A percentile compares a stretch with the other conserved stretches of the same genome.
These are phyloP conservation scores for Syzygium aromaticum DNA, from an alignment of 345 rosid genomes.

Conservation along the genomic window DNA sequence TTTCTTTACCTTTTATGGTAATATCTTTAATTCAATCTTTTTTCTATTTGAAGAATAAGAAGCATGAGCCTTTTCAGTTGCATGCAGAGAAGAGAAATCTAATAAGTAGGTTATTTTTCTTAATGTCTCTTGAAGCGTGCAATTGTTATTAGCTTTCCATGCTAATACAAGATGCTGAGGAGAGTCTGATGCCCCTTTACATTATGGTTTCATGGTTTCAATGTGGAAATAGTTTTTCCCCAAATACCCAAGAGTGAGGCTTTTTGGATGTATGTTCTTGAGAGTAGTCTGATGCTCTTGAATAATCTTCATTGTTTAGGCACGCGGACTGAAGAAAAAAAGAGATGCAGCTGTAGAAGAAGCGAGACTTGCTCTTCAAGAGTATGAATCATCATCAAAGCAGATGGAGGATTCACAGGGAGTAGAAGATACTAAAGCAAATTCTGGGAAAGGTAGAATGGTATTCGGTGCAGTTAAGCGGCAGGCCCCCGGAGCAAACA, in stretches of 20 bases:
- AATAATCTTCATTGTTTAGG: constrained; percentile 27
- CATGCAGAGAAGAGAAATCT: background rate
- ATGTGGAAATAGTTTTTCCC: background rate
- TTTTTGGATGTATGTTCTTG: background rate
- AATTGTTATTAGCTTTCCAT: background rate
- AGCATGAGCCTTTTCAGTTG: background rate
- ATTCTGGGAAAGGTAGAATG: constrained; percentile 57
- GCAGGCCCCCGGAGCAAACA: constrained; percentile 28
- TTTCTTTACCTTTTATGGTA: constrained; percentile 97
- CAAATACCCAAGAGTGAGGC: background rate
- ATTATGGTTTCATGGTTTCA: background rate
- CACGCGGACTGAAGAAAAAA: constrained; percentile 65
- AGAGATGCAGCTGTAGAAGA: constrained; percentile 66
- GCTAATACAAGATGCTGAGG: background rate
- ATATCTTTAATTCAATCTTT: background rate
- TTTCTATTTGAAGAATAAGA: background rate
- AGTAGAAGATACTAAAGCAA: constrained; percentile 22
- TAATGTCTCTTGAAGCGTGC: background rate
- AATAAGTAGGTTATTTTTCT: background rate
- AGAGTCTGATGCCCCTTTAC: background rate
- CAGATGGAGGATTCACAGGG: constrained; percentile 39
- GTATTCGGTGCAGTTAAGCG: constrained; percentile 58
- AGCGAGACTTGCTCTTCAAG: constrained; percentile 71
- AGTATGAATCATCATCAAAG: constrained; percentile 42
- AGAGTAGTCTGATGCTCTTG: background rate